Evolutionary conservation across 2,329 filamentous ascomycete genomes (phyloP).

Genomic region (Didymella segeticola): DNA sequence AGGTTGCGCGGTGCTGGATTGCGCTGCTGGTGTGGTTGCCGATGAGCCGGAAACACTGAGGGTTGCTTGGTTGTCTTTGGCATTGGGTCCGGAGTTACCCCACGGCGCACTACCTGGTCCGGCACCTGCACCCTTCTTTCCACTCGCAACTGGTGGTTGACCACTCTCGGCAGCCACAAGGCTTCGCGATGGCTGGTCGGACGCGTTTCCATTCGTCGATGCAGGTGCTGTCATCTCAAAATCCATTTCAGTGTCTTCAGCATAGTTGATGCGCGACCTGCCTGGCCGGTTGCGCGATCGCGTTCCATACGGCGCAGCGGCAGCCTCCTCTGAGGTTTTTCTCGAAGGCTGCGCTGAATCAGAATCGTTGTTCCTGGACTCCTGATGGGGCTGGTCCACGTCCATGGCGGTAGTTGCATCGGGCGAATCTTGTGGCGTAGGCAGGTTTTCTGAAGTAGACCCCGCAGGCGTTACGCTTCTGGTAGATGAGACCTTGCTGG

Average conservation of each 20-base stretch:
- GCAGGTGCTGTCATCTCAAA: slow-evolving; percentile 70
- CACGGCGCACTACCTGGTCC: slow-evolving; percentile 51
- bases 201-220: slow-evolving; percentile 64
- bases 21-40: slow-evolving; percentile 58
- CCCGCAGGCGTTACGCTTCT: slow-evolving; percentile 44
- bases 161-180: slow-evolving; percentile 42
- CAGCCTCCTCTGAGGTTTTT: slow-evolving; percentile 43
- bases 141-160: slow-evolving; percentile 41
- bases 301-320: slow-evolving; percentile 81
- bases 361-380: slow-evolving; percentile 36
- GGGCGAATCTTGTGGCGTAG: slow-evolving; percentile 31
- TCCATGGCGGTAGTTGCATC: slow-evolving; percentile 38
- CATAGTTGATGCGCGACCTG: slow-evolving; percentile 86
- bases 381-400: slow-evolving; percentile 37
- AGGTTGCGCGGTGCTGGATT: slow-evolving; percentile 44
- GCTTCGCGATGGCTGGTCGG: slow-evolving; percentile 47
- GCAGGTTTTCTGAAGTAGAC: slow-evolving; percentile 32
- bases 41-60: slow-evolving; percentile 63
- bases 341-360: slow-evolving; percentile 40
- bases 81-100: slow-evolving; percentile 44
- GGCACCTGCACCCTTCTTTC: slow-evolving; percentile 49
- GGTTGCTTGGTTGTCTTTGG: slow-evolving; percentile 44
- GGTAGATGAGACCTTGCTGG: slow-evolving; percentile 46
- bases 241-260: slow-evolving; percentile 92
- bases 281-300: slow-evolving; percentile 88